These are phyloP conservation scores for Citrus mangshanensis DNA, from an alignment of 345 rosid genomes.

Conservation along the genomic window DNA sequence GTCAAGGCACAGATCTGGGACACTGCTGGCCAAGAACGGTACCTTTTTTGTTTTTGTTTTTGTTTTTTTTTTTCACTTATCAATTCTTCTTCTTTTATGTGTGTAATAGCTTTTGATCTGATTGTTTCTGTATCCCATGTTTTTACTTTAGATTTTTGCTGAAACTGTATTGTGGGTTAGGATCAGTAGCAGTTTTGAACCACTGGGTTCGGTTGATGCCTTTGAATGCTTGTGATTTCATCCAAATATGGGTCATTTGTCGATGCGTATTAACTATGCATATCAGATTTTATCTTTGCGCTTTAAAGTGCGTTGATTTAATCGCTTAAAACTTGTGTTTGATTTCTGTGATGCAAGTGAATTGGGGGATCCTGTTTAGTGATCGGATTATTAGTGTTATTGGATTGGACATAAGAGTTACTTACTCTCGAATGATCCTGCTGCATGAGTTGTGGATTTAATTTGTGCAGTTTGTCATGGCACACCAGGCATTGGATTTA, in stretches of 20 bases:
- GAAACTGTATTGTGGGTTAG: neutral
- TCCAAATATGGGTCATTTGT: neutral
- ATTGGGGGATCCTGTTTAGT: neutral
- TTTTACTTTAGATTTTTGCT: too few relatives aligned
- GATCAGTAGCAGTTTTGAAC: neutral
- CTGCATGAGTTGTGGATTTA: neutral
- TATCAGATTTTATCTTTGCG: neutral
- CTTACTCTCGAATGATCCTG: neutral
- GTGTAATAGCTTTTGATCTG: neutral
- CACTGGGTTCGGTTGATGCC: neutral
- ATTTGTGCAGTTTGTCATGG: neutral
- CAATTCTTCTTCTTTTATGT: neutral
- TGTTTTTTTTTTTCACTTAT: neutral
- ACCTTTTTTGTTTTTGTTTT: neutral
- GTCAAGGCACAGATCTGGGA: slow-evolving; percentile 99
- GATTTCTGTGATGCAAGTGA: neutral
- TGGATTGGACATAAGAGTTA: neutral
- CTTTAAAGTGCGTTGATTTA: neutral
- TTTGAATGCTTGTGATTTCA: neutral
- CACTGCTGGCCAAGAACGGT: slow-evolving; percentile 96
- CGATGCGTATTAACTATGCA: neutral
- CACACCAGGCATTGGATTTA: neutral
- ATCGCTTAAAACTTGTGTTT: neutral
- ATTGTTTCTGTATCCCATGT: neutral
- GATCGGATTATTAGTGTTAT: neutral